phyloP scores from a whole-genome alignment of 257 asterid genomes.

The Verbascum thapsus region DNA sequence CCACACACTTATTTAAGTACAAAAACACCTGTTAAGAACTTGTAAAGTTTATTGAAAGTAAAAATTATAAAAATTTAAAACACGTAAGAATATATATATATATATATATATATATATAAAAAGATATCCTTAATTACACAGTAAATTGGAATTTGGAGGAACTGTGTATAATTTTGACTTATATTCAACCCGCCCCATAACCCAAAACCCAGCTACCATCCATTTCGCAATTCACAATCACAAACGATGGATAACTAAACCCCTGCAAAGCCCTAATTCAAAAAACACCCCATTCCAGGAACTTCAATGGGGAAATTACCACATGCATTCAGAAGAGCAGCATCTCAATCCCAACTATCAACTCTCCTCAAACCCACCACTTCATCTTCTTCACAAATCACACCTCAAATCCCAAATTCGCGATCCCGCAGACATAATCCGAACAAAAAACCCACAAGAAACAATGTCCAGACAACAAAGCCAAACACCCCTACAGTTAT shows the following conservation, averaged over 20 bases:
- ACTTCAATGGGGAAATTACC: constrained; percentile 71
- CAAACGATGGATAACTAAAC: no score
- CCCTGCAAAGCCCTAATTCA: constrained; percentile 53
- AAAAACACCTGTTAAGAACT: no score
- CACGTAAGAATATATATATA: no score
- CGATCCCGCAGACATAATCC: constrained; percentile 37
- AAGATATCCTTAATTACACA: no score
- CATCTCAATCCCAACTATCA: constrained; percentile 40
- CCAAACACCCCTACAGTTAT: constrained; percentile 36
- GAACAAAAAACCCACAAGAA: constrained; percentile 31
- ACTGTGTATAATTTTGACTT: no score
- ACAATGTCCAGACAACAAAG: constrained; percentile 24
- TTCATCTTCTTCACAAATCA: constrained; percentile 27
- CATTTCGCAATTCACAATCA: neutral
- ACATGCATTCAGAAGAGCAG: constrained; percentile 45
- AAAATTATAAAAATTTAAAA: no score
- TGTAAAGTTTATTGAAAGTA: no score
- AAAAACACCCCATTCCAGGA: constrained; percentile 4
- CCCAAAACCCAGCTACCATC: constrained; percentile 19
- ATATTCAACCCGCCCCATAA: constrained; percentile 8
- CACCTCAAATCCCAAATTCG: constrained; percentile 28
- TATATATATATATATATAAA: no score
- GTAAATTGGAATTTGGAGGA: no score
- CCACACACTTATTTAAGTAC: no score
- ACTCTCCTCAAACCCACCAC: constrained; percentile 43